Conservation (phyloP, 768 basidiomycete species). For the Termitomyces bulborhizus region DNA sequence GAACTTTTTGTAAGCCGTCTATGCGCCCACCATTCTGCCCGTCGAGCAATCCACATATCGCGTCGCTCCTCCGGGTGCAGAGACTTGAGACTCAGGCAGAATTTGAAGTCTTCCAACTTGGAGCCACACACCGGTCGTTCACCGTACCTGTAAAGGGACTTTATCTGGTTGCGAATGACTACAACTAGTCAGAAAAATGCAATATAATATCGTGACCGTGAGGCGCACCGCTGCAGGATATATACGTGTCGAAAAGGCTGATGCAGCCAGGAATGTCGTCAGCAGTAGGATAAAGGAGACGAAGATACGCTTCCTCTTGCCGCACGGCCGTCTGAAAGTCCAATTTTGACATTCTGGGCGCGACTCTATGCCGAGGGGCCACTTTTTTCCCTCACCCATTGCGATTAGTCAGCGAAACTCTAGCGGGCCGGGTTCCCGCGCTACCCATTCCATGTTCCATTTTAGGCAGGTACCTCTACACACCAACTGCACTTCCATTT, state of each 20-base stretch:
- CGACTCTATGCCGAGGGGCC: conserved; percentile 5
- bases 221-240: conserved; percentile 57
- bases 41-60: conserved; percentile 76
- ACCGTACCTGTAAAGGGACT: conserved; percentile 84
- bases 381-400: neutral
- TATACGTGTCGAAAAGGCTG: conserved; percentile 64
- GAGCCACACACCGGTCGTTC: conserved; percentile 60
- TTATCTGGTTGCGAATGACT: conserved; percentile 80
- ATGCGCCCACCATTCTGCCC: conserved; percentile 94
- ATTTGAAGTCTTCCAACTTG: conserved; percentile 92
- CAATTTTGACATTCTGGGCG: conserved; percentile 36
- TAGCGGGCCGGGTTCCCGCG: too few species aligned
- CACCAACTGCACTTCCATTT: neutral
- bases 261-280: conserved; percentile 83
- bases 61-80: conserved; percentile 72
- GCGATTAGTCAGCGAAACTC: neutral
- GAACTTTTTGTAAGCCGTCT: conserved; percentile 74
- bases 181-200: neutral
- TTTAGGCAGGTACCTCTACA: too few species aligned
- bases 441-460: too few species aligned
- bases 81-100: conserved; percentile 81
- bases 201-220: conserved; percentile 8
- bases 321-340: conserved; percentile 51
- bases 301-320: conserved; percentile 66
- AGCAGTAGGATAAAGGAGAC: conserved; percentile 60